A percentile compares a stretch with the other conserved stretches of the same genome.
These are phyloP conservation scores for Quercus aquifolioides DNA, from an alignment of 306 rosid genomes.

Conservation along the genomic window DNA sequence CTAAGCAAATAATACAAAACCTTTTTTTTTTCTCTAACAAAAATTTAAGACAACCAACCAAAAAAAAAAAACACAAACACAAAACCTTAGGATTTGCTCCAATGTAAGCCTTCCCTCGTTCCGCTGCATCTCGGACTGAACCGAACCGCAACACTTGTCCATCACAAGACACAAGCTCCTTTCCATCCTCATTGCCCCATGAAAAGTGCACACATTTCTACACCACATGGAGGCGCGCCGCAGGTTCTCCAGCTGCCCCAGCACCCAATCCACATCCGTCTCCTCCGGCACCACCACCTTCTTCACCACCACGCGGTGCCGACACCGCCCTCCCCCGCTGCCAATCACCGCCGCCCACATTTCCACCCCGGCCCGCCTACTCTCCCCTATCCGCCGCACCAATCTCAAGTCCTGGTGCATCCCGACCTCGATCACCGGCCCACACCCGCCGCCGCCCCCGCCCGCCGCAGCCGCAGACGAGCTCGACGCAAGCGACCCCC, in stretches of 20 bases:
- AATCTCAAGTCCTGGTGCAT: conserved; percentile 77
- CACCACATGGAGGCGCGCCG: conserved; percentile 98
- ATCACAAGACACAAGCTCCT: conserved; percentile 82
- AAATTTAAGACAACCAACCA: conserved; percentile 2
- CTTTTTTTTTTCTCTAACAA: background rate
- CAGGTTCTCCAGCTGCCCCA: conserved; percentile 73
- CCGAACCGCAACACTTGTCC: conserved; percentile 85
- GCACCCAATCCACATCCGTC: conserved; percentile 79
- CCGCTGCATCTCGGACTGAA: conserved; percentile 90
- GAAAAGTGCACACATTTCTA: conserved; percentile 90
- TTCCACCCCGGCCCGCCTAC: conserved; percentile 69
- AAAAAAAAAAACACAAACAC: background rate
- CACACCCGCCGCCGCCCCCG: conserved; percentile 49
- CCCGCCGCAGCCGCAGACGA: conserved; percentile 8
- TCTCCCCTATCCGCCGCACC: conserved; percentile 70
- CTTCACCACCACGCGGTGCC: conserved; percentile 83
- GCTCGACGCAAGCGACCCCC: conserved; percentile 60
- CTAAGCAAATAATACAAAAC: background rate
- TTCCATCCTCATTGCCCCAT: conserved; percentile 73
- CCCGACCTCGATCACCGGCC: conserved; percentile 82
- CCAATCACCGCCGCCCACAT: conserved; percentile 85
- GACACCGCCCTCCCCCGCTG: conserved; percentile 49
- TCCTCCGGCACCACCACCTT: conserved; percentile 61
- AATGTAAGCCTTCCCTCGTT: conserved; percentile 94
- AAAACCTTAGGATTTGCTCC: conserved; percentile 97